phyloP scores from a whole-genome alignment of 2,329 filamentous ascomycete genomes.

The Xylariaceae sp. region DNA sequence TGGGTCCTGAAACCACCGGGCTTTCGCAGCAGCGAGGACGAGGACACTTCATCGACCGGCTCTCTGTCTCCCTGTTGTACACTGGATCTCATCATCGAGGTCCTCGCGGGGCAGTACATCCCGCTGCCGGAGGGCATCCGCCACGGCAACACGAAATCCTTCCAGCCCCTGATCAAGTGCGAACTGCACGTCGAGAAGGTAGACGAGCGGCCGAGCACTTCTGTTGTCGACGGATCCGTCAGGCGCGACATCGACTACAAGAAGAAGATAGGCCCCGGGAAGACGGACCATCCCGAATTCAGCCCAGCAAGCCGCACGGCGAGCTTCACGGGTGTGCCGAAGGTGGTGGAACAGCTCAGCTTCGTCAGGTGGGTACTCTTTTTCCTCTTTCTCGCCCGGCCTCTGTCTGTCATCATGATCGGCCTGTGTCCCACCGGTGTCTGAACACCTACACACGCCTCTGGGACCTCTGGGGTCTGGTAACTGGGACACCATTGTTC shows the following conservation, averaged over 20 bases:
- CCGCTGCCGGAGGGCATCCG: slow-evolving; percentile 45
- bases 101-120: slow-evolving; percentile 71
- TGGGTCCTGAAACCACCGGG: slow-evolving; percentile 80
- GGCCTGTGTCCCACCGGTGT: too few species aligned
- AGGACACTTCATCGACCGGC: slow-evolving; percentile 32
- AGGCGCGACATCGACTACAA: slow-evolving; percentile 53
- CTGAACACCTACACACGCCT: too few species aligned
- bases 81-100: slow-evolving; percentile 61
- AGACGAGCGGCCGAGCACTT: slow-evolving; percentile 26
- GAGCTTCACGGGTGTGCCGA: slow-evolving; percentile 48
- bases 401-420: too few species aligned
- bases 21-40: slow-evolving; percentile 46
- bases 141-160: slow-evolving; percentile 42
- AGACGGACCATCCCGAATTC: slow-evolving; percentile 59
- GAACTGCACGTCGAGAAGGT: slow-evolving; percentile 71
- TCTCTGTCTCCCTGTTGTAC: slow-evolving; percentile 41
- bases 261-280: slow-evolving; percentile 45
- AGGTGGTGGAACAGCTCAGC: slow-evolving; percentile 61
- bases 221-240: slow-evolving; percentile 34
- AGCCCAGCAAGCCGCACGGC: slow-evolving; percentile 43
- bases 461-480: too few species aligned
- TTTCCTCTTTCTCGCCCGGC: too few species aligned
- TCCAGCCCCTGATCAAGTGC: slow-evolving; percentile 69
- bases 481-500: too few species aligned
- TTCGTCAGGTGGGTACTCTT: slow-evolving; percentile 68